These are phyloP conservation scores for Otatea glauca DNA, from an alignment of 176 grass and related monocot species.

Conservation along the genomic window DNA sequence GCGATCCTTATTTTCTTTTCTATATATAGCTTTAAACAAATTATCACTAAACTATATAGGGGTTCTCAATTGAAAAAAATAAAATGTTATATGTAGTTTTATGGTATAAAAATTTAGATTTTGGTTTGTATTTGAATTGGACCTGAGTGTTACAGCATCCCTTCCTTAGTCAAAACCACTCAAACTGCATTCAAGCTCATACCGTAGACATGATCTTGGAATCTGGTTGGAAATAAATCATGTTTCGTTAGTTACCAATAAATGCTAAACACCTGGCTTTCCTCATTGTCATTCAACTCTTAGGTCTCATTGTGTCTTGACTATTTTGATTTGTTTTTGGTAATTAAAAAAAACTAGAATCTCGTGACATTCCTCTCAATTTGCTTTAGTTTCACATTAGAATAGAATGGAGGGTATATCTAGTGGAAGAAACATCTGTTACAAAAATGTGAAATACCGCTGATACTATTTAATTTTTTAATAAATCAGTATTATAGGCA, in stretches of 20 bases:
- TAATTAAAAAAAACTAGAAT: conserved; percentile 4
- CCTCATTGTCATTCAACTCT: not conserved
- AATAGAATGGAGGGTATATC: not conserved
- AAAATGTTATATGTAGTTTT: not conserved
- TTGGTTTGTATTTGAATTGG: not conserved
- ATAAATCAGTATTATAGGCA: not conserved
- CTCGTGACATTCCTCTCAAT: not conserved
- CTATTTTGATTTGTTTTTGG: conserved; percentile 1
- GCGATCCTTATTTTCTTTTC: not conserved
- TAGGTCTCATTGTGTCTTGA: not conserved
- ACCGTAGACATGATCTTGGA: conserved; percentile 4
- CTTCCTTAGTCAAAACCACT: not conserved
- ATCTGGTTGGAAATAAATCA: not conserved
- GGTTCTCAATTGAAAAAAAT: not conserved
- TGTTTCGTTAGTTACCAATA: not conserved
- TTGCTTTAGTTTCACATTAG: not conserved
- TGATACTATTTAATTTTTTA: not conserved
- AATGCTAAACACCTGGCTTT: not conserved
- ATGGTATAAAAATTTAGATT: not conserved
- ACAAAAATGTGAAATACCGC: not conserved
- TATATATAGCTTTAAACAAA: not conserved
- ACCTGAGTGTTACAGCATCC: not conserved
- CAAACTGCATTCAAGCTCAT: not conserved
- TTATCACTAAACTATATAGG: not conserved
- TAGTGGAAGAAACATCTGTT: not conserved